A percentile compares a stretch with the other conserved stretches of the same genome.
These are phyloP conservation scores for Penicillium sp. DNA, from an alignment of 2,329 filamentous ascomycete genomes.

Conservation along the genomic window DNA sequence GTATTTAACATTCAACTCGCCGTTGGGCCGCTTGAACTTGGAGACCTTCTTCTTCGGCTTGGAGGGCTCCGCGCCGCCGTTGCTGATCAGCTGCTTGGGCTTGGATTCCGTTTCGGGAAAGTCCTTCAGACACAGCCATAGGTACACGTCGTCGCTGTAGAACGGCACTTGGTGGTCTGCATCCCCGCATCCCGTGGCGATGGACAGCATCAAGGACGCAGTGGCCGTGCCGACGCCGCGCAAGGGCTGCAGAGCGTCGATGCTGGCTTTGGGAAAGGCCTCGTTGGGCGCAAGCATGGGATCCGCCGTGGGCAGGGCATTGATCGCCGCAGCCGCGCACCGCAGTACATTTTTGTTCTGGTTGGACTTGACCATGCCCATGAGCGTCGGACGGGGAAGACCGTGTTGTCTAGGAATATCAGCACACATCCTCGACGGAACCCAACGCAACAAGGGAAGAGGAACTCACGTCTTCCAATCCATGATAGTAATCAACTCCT, in stretches of 20 bases:
- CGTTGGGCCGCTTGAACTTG: constrained; percentile 21
- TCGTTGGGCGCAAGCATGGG: constrained; percentile 9
- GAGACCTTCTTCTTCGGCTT: constrained; percentile 7
- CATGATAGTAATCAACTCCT: constrained; percentile 39
- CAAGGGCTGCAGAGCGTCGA: constrained; percentile 36
- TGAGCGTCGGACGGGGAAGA: constrained; percentile 38
- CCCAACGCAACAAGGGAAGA: background rate
- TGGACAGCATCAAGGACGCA: constrained; percentile 42
- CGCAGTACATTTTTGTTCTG: constrained; percentile 23
- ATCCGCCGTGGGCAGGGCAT: constrained; percentile 15
- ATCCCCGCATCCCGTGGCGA: constrained; percentile 21
- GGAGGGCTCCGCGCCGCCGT: background rate
- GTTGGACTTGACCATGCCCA: constrained; percentile 42
- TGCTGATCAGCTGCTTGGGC: background rate
- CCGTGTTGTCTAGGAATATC: constrained; percentile 39
- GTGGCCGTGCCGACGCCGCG: constrained; percentile 45
- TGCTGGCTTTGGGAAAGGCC: constrained; percentile 30
- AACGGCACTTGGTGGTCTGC: constrained; percentile 34
- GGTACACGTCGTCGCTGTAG: constrained; percentile 44
- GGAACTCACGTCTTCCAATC: constrained; percentile 46
- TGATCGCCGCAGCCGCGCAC: constrained; percentile 31
- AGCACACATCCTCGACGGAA: background rate
- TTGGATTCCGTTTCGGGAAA: constrained; percentile 15
- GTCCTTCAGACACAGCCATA: constrained; percentile 37
- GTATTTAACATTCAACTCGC: constrained; percentile 41